A percentile compares a stretch with the other conserved stretches of the same genome.
phyloP scores from a whole-genome alignment of 1,139 yeast genomes.

The Taiozyma sp. region DNA sequence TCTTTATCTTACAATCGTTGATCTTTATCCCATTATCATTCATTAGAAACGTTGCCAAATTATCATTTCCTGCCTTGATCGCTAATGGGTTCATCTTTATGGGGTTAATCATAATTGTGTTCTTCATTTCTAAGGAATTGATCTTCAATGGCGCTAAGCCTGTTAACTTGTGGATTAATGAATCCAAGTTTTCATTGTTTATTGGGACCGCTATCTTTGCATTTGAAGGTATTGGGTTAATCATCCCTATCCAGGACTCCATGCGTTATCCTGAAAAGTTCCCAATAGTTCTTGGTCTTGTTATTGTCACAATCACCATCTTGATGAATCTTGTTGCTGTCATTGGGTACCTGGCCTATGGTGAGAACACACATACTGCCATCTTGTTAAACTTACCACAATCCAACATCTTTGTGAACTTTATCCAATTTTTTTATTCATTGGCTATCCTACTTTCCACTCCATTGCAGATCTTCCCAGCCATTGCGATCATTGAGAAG shows the following conservation, averaged over 20 bases:
- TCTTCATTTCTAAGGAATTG: slow-evolving; percentile 45
- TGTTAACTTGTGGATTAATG: slow-evolving; percentile 39
- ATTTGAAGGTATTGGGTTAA: slow-evolving; percentile 76
- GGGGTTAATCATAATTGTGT: slow-evolving; percentile 62
- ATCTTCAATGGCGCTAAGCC: slow-evolving; percentile 45
- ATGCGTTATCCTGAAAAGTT: slow-evolving; percentile 72
- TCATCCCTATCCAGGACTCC: slow-evolving; percentile 72
- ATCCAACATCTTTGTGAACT: slow-evolving; percentile 53
- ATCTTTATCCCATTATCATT: slow-evolving; percentile 65
- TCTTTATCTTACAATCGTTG: slow-evolving; percentile 53
- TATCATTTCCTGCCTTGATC: slow-evolving; percentile 61
- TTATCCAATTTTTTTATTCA: slow-evolving; percentile 64
- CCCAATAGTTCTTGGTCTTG: slow-evolving; percentile 56
- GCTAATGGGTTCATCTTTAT: slow-evolving; percentile 63
- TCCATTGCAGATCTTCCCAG: slow-evolving; percentile 75
- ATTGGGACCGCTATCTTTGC: slow-evolving; percentile 81
- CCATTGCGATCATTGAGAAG: slow-evolving; percentile 66
- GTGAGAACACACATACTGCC: slow-evolving; percentile 61
- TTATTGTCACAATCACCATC: slow-evolving; percentile 54
- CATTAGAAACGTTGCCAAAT: slow-evolving; percentile 66
- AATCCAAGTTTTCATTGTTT: slow-evolving; percentile 65
- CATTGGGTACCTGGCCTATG: slow-evolving; percentile 67
- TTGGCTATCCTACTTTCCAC: slow-evolving; percentile 71
- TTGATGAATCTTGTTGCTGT: slow-evolving; percentile 61
- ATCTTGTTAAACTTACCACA: slow-evolving; percentile 71